Percentiles rank a stretch among this genome's conserved stretches.
These are phyloP conservation scores for Celoporthe dispersa DNA, from an alignment of 2,329 filamentous ascomycete genomes.

Conservation along the genomic window DNA sequence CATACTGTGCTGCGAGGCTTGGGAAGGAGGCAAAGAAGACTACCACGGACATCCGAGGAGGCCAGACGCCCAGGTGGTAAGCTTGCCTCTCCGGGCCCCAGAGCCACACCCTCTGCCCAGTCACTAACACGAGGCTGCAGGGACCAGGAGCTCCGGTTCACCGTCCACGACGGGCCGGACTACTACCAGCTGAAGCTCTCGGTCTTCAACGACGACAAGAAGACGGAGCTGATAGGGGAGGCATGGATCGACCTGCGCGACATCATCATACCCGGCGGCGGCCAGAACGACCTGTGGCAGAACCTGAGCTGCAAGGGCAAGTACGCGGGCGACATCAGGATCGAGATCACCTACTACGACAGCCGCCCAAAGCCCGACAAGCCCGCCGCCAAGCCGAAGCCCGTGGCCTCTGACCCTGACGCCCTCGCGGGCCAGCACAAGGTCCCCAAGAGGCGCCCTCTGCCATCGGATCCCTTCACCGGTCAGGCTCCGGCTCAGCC, in stretches of 20 bases:
- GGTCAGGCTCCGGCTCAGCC: constrained; percentile 51
- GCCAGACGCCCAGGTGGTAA: constrained; percentile 95
- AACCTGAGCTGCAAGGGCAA: constrained; percentile 85
- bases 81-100: constrained; percentile 34
- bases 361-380: constrained; percentile 81
- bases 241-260: constrained; percentile 83
- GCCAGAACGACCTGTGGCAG: constrained; percentile 95
- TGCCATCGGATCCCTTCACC: constrained; percentile 78
- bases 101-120: neutral
- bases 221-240: constrained; percentile 94
- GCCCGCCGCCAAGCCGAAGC: constrained; percentile 59
- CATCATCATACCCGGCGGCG: constrained; percentile 83
- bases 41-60: constrained; percentile 87
- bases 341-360: constrained; percentile 98
- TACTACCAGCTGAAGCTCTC: constrained; percentile 96
- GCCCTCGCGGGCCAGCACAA: constrained; percentile 53
- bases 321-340: constrained; percentile 91
- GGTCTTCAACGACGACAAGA: constrained; percentile 98
- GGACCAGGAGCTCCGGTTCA: constrained; percentile 97
- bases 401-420: constrained; percentile 41
- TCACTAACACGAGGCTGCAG: constrained; percentile 50
- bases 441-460: constrained; percentile 78
- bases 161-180: constrained; percentile 93
- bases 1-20: constrained; percentile 90
- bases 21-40: constrained; percentile 99